A percentile compares a stretch with the other conserved stretches of the same genome.
These are phyloP conservation scores for Abortiporus biennis DNA, from an alignment of 1,284 basidiomycete species.

Conservation along the genomic window DNA sequence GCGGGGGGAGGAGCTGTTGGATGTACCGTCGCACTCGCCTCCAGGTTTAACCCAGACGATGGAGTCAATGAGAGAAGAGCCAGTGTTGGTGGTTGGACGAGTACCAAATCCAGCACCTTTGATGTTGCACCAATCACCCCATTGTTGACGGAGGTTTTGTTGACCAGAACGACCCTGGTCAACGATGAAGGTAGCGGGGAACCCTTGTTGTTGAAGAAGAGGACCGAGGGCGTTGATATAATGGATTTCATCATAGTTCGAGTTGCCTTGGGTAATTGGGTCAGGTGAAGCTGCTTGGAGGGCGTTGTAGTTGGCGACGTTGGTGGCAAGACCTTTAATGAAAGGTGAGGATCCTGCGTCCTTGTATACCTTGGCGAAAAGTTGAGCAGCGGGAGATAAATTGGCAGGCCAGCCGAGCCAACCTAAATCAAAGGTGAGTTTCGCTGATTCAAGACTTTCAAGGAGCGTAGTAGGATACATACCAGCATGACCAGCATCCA, in stretches of 20 bases:
- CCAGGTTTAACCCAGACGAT: conserved; percentile 68
- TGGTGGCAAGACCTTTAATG: conserved; percentile 57
- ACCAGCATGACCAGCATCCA: conserved; percentile 61
- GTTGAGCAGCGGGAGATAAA: conserved; percentile 47
- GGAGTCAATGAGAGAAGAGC: conserved; percentile 48
- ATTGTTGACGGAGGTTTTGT: conserved; percentile 50
- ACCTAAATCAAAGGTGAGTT: conserved; percentile 28
- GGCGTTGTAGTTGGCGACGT: conserved; percentile 64
- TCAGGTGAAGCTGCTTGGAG: conserved; percentile 46
- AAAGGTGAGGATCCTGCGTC: conserved; percentile 43
- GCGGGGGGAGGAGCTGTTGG: conserved; percentile 48
- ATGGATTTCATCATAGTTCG: conserved; percentile 56
- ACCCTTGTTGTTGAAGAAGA: conserved; percentile 36
- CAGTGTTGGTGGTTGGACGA: conserved; percentile 52
- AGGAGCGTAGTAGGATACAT: conserved; percentile 25
- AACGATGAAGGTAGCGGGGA: conserved; percentile 58
- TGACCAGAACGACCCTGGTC: conserved; percentile 59
- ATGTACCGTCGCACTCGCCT: conserved; percentile 63
- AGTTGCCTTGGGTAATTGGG: conserved; percentile 51
- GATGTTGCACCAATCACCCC: conserved; percentile 59
- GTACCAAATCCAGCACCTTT: conserved; percentile 56
- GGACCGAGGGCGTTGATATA: conserved; percentile 55
- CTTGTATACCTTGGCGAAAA: conserved; percentile 46
- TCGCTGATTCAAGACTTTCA: too few relatives aligned
- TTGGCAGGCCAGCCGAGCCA: conserved; percentile 68